Conservation (phyloP, 495 filamentous ascomycete genomes). For the Penicillium antarcticum region DNA sequence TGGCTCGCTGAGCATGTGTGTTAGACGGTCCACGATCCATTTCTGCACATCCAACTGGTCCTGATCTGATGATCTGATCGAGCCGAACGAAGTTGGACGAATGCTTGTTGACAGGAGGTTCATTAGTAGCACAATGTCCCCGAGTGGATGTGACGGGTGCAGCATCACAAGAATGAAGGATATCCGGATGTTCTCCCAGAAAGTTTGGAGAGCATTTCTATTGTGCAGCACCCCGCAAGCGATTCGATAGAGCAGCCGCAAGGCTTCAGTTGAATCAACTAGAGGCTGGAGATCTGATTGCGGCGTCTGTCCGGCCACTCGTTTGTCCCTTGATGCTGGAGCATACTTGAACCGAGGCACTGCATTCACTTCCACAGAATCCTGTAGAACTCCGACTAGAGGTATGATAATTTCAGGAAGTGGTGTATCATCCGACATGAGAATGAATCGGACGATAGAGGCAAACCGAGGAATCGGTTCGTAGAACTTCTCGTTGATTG, state of each 20-base stretch:
- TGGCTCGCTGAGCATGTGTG: conserved; percentile 56
- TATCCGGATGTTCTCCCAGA: conserved; percentile 60
- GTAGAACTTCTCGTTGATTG: conserved; percentile 58
- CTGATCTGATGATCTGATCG: conserved; percentile 50
- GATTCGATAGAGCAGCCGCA: conserved; percentile 56
- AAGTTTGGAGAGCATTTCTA: conserved; percentile 38
- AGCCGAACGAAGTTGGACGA: conserved; percentile 54
- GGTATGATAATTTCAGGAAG: conserved; percentile 48
- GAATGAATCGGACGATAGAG: conserved; percentile 50
- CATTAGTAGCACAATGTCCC: conserved; percentile 56
- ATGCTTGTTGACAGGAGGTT: conserved; percentile 59
- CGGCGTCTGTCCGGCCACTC: conserved; percentile 39
- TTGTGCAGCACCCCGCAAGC: conserved; percentile 47
- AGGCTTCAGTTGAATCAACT: conserved; percentile 54
- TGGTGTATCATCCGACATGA: conserved; percentile 47
- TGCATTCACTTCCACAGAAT: conserved; percentile 54
- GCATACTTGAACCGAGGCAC: conserved; percentile 50
- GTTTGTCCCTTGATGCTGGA: conserved; percentile 37
- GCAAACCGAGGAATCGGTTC: conserved; percentile 57
- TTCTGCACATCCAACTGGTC: conserved; percentile 54
- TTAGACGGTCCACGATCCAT: conserved; percentile 58
- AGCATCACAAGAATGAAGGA: conserved; percentile 66
- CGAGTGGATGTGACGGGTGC: conserved; percentile 53
- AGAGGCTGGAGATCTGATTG: conserved; percentile 42
- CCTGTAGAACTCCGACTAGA: conserved; percentile 52